Evolutionary conservation across 73 alveolate species (phyloP), one percentile per base, ranked within the genome.

Genomic region (Stentor roeselii): DNA sequence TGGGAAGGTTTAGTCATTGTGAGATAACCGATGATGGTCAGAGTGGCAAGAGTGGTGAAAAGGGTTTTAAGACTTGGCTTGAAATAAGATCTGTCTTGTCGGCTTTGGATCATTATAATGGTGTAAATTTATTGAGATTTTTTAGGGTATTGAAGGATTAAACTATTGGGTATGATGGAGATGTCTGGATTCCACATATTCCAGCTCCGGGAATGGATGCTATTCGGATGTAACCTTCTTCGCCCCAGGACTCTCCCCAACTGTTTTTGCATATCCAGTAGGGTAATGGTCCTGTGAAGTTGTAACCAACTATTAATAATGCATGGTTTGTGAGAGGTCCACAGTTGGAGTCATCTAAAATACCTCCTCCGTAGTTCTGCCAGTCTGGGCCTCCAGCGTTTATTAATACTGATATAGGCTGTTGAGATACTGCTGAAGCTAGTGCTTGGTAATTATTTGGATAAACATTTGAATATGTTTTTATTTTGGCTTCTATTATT

Each of bases 241-340:
- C n/a, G n/a, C n/a, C n/a, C n/a, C n/a, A n/a, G n/a, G n/a, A n/a
- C 67, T 50, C 67, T 50, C 67, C 67, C 67, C 67, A 50, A 50
- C 67, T 50, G 6, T 6, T 50, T 50, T 50, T 50, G 21, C 6
- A 6, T 11, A 50, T 50, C 6, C 21, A 50, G 21, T 50, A 50
- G 21, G 67, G 67, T 11, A 21, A 21, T 11, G 6, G 6, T 11
- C 30, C 67, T 50, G 6, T 6, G 21, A 21, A 11, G 21, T 50
- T 50, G 21, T 50, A 50, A 50, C 67, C 67, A 50, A 50, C 67
- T 11, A 50, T 21, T 21, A 50, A 50, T 11, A 21, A 6, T 50
- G 67, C 6, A 50, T 50, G 21, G 21, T 50, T 50, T 11, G 6
- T 11, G 6, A 6, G 6, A 11, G 67, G 6, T 11, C 30, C 6